phyloP scores from a whole-genome alignment of 2,329 filamentous ascomycete species.

The Colletotrichum cordylinicola region DNA sequence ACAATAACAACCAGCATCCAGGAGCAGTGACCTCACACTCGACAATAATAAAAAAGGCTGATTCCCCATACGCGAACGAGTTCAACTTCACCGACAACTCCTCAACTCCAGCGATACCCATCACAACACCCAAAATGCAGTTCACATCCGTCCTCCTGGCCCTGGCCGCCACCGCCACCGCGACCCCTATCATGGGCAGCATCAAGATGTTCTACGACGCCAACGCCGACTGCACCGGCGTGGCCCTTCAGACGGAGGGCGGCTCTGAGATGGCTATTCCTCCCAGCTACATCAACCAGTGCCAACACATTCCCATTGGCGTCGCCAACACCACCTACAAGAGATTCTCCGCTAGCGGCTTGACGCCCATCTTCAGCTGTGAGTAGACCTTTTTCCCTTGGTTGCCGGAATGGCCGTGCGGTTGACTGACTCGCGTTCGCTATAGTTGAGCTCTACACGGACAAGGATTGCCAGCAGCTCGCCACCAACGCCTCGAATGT shows the following conservation, averaged over 20 bases:
- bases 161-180: background rate
- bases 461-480: background rate
- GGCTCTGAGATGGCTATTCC: background rate
- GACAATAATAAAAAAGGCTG: background rate
- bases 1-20: background rate
- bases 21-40: background rate
- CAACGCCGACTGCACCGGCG: background rate
- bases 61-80: accelerated
- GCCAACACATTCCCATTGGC: background rate
- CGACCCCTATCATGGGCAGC: background rate
- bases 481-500: constrained; percentile 2
- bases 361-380: background rate
- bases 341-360: background rate
- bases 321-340: constrained; percentile 1
- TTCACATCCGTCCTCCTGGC: background rate
- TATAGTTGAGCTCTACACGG: constrained; percentile 7
- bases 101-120: background rate
- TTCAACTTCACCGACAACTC: background rate
- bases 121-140: background rate
- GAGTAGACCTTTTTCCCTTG: background rate
- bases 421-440: background rate
- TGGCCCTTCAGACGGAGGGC: background rate
- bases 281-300: background rate
- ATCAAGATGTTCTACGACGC: constrained; percentile 17
- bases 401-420: background rate